These are phyloP conservation scores for Silene latifolia DNA, from an alignment of 148 eudicot genomes.

Conservation along the genomic window DNA sequence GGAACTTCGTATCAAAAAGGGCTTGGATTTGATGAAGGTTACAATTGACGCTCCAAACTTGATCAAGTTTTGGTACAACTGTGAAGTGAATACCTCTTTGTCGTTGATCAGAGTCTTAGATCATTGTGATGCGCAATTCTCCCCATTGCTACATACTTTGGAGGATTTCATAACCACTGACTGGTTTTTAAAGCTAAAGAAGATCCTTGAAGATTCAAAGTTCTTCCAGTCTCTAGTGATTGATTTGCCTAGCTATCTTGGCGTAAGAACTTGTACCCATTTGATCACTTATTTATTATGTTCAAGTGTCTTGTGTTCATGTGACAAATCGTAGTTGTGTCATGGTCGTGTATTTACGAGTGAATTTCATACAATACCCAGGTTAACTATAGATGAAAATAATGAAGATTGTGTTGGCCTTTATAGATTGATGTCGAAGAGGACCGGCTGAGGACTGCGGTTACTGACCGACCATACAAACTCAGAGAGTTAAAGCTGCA, in stretches of 20 bases:
- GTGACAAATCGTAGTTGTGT: neutral
- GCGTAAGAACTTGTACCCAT: neutral
- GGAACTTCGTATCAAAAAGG: neutral
- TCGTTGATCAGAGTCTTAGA: neutral
- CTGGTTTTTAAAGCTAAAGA: neutral
- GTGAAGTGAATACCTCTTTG: neutral
- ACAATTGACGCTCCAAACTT: constrained; percentile 6
- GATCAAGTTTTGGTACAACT: neutral
- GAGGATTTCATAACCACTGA: neutral
- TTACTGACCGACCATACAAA: neutral
- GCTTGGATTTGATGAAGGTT: neutral
- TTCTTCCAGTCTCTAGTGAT: neutral
- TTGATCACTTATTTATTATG: neutral
- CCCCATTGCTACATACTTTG: no score
- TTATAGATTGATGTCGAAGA: neutral
- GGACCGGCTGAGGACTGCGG: neutral
- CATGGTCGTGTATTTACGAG: no score
- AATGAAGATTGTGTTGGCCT: neutral
- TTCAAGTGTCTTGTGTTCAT: neutral
- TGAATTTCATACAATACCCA: no score
- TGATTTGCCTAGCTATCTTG: neutral
- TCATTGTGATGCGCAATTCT: neutral
- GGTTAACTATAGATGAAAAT: no score
- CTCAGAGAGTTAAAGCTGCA: constrained; percentile 11
- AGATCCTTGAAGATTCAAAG: neutral